Conservation (phyloP, 352 stramenopile genomes). For the Sclerospora graminicola region DNA sequence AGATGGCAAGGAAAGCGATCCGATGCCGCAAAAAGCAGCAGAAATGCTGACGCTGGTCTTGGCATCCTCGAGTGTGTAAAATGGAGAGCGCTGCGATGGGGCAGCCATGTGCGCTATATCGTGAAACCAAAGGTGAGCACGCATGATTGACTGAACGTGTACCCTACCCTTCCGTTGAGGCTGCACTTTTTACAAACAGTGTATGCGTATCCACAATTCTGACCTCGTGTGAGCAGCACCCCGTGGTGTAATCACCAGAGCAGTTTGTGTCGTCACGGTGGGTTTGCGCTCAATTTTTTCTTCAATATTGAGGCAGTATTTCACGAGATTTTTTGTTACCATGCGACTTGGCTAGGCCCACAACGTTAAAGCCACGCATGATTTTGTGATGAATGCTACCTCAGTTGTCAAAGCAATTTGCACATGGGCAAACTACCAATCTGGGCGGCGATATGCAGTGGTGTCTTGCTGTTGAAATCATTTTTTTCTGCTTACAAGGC, state of each 20-base stretch:
- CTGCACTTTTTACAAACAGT: conserved; percentile 21
- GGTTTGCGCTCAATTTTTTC: conserved; percentile 1
- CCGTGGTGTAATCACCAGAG: conserved; percentile 10
- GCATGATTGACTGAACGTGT: too few relatives aligned
- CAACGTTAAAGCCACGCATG: conserved; percentile 15
- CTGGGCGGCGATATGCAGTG: conserved; percentile 46
- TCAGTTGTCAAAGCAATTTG: conserved; percentile 32
- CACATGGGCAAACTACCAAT: conserved; percentile 38
- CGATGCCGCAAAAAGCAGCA: conserved; percentile 56
- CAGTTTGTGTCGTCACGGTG: conserved; percentile 8
- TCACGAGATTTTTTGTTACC: conserved; percentile 21
- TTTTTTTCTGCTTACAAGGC: conserved; percentile 45
- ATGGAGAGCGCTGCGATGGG: too few relatives aligned
- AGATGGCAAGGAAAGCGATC: conserved; percentile 51
- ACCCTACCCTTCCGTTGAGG: conserved; percentile 14
- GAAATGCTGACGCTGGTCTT: conserved; percentile 54
- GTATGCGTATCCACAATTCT: conserved; percentile 27
- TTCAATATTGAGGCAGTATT: conserved; percentile 17
- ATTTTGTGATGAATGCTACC: conserved; percentile 22
- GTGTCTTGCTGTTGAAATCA: conserved; percentile 37
- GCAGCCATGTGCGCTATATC: too few relatives aligned
- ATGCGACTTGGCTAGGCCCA: conserved; percentile 17
- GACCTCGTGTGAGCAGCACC: conserved; percentile 15
- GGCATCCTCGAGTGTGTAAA: conserved; percentile 50
- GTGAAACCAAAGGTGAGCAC: too few relatives aligned